phyloP scores from a whole-genome alignment of 139 green algal species.

The Closterium sp. region DNA sequence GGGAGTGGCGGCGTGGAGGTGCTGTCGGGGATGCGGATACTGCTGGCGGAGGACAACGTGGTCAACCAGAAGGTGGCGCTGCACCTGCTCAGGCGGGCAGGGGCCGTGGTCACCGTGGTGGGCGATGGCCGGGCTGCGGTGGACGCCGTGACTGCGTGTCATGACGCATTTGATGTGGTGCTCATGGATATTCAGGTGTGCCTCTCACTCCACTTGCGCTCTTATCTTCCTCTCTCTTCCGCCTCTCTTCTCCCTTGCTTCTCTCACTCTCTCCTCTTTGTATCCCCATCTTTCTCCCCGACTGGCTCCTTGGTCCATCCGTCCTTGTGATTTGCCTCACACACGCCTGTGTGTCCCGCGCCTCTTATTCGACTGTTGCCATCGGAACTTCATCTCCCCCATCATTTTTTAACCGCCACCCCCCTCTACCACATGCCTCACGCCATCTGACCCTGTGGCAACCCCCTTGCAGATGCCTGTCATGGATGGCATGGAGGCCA shows the following conservation, averaged over 20 bases:
- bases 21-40: conserved; percentile 14
- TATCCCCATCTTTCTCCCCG: not conserved
- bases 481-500: conserved; percentile 20
- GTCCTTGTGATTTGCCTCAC: not conserved
- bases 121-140: conserved; percentile 30
- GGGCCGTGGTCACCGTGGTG: conserved; percentile 17
- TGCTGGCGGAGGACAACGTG: conserved; percentile 46
- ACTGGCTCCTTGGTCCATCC: not conserved
- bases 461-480: conserved; percentile 19
- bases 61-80: conserved; percentile 35
- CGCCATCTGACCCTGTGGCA: not conserved
- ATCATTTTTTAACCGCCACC: not conserved
- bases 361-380: not conserved
- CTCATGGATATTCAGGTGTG: conserved; percentile 42
- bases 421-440: not conserved
- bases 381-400: not conserved
- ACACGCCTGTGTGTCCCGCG: not conserved
- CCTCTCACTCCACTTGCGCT: not conserved
- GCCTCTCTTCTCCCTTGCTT: not conserved
- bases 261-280: too few species aligned
- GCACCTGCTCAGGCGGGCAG: conserved; percentile 9
- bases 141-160: not conserved
- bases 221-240: not conserved
- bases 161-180: conserved; percentile 15
- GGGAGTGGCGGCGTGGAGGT: not conserved